Conservation (phyloP, 257 asterid species). For the Penstemon davidsonii region DNA sequence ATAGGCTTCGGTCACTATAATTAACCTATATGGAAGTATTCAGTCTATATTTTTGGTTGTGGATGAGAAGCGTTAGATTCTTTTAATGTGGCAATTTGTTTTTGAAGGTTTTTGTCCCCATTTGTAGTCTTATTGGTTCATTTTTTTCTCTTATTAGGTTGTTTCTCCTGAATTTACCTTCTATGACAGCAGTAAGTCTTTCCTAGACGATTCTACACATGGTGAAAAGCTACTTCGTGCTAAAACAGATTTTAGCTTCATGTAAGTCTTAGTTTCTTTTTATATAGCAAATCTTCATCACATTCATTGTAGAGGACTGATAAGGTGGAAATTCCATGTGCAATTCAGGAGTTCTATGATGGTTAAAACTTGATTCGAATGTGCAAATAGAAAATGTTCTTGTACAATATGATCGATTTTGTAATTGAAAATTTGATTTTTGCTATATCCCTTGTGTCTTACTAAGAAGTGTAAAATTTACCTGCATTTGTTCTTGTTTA, state of each 20-base stretch:
- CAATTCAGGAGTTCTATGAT: slow-evolving; percentile 17
- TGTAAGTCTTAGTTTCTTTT: slow-evolving; percentile 55
- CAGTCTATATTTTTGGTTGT: slow-evolving; percentile 10
- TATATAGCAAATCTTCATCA: slow-evolving; percentile 19
- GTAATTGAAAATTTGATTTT: not conserved
- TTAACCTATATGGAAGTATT: slow-evolving; percentile 12
- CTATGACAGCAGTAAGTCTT: slow-evolving; percentile 84
- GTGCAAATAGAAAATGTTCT: not conserved
- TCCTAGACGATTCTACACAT: slow-evolving; percentile 77
- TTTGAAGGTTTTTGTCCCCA: slow-evolving; percentile 19
- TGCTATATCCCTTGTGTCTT: slow-evolving; percentile 18
- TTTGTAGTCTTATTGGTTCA: slow-evolving; percentile 27
- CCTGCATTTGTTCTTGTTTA: slow-evolving; percentile 7
- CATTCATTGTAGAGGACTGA: slow-evolving; percentile 4
- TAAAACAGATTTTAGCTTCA: slow-evolving; percentile 91
- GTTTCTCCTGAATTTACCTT: slow-evolving; percentile 97
- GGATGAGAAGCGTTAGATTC: slow-evolving; percentile 2
- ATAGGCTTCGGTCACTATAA: not conserved
- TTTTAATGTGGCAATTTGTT: slow-evolving; percentile 9
- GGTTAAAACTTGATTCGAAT: slow-evolving; percentile 7
- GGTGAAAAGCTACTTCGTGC: slow-evolving; percentile 99
- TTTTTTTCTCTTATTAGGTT: slow-evolving; percentile 56
- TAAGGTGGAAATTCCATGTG: not conserved
- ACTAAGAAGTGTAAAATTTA: slow-evolving; percentile 2
- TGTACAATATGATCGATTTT: not conserved